Evolutionary conservation across 2,329 filamentous ascomycete species (phyloP).

Genomic region (Claviceps sorghi): DNA sequence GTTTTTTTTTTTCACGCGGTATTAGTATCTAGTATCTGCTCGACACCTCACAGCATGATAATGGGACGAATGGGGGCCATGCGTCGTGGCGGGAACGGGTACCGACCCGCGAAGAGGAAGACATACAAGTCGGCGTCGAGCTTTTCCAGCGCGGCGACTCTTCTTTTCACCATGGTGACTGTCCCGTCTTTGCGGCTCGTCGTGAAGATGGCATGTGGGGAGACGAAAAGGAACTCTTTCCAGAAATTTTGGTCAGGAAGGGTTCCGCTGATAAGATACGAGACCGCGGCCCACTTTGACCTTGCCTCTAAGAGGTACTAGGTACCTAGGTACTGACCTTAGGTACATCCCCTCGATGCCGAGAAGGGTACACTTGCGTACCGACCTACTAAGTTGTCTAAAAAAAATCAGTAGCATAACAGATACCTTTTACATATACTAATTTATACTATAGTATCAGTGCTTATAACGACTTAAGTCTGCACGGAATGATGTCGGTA

Average conservation of each 20-base stretch:
- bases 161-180: constrained; percentile 62
- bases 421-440: too few relatives aligned
- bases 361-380: too few relatives aligned
- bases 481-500: constrained; percentile 86
- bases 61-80: not conserved
- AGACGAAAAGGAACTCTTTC: not conserved
- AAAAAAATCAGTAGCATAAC: too few relatives aligned
- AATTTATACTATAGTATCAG: too few relatives aligned
- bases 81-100: not conserved
- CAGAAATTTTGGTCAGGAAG: not conserved
- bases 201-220: not conserved
- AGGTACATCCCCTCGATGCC: too few relatives aligned
- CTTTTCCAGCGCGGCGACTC: constrained; percentile 86
- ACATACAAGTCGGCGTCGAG: constrained; percentile 73
- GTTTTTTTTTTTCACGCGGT: not conserved
- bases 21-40: not conserved
- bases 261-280: constrained; percentile 2
- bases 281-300: not conserved
- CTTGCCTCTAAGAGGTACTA: too few relatives aligned
- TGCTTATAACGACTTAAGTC: too few relatives aligned
- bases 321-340: too few relatives aligned
- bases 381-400: too few relatives aligned
- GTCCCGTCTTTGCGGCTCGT: not conserved
- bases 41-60: too few relatives aligned
- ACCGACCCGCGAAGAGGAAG: not conserved